Percentiles rank a stretch among this genome's conserved stretches.
Conservation (phyloP, 2,329 filamentous ascomycete genomes). For the Scedosporium dehoogii region DNA sequence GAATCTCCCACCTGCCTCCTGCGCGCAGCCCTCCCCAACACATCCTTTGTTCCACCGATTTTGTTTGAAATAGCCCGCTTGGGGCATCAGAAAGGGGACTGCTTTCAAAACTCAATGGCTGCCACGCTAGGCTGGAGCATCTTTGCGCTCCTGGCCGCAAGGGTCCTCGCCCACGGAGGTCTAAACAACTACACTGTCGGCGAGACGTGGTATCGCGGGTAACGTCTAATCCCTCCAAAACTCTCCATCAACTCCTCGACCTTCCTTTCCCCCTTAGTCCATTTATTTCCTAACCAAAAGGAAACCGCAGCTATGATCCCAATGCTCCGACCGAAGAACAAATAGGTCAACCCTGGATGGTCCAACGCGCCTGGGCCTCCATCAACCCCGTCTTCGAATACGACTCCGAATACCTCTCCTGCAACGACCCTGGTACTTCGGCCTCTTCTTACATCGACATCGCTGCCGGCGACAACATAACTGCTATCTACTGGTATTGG, state of each 20-base stretch:
- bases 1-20: too few relatives aligned
- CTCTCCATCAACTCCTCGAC: background rate
- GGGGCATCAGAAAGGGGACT: too few relatives aligned
- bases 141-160: background rate
- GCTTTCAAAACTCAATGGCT: background rate
- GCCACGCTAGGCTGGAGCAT: background rate
- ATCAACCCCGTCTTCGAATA: conserved; percentile 36
- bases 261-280: background rate
- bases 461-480: conserved; percentile 34
- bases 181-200: conserved; percentile 6
- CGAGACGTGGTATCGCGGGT: conserved; percentile 7
- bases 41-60: too few relatives aligned
- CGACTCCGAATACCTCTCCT: conserved; percentile 28
- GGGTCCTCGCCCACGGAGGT: conserved; percentile 1
- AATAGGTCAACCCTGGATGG: conserved; percentile 2
- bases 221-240: background rate
- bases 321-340: background rate
- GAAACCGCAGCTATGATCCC: background rate
- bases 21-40: too few relatives aligned
- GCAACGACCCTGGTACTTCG: conserved; percentile 31
- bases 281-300: background rate
- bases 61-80: too few relatives aligned
- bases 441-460: conserved; percentile 27
- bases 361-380: conserved; percentile 15
- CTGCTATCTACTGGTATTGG: conserved; percentile 41